phyloP scores from a whole-genome alignment of 768 basidiomycete species.

The Lactarius evosmus region DNA sequence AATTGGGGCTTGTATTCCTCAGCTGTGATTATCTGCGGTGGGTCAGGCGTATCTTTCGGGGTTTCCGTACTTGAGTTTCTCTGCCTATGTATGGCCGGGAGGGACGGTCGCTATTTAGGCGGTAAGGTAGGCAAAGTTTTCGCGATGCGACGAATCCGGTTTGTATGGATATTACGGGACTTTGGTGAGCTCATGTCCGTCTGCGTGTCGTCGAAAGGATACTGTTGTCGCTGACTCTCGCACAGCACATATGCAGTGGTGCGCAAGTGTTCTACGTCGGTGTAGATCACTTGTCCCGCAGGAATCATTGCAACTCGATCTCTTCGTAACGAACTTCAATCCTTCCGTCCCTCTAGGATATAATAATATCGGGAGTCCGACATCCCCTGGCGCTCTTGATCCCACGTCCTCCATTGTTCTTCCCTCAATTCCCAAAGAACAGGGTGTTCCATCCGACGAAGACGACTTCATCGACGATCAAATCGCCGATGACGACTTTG shows the following conservation, averaged over 20 bases:
- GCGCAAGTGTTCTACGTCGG: constrained; percentile 59
- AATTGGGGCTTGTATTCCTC: constrained; percentile 58
- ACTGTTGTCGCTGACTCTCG: background rate
- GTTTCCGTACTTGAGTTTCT: constrained; percentile 62
- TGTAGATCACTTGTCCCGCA: constrained; percentile 55
- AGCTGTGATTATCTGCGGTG: constrained; percentile 63
- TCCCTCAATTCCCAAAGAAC: background rate
- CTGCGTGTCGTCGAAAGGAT: background rate
- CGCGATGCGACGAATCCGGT: constrained; percentile 55
- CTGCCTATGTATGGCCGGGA: constrained; percentile 53
- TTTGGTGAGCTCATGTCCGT: constrained; percentile 49
- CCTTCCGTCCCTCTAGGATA: constrained; percentile 7
- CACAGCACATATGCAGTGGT: constrained; percentile 74
- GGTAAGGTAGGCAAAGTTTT: constrained; percentile 42
- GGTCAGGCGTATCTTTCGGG: constrained; percentile 74
- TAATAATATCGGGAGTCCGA: background rate
- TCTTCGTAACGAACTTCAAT: constrained; percentile 66
- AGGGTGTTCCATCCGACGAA: constrained; percentile 11
- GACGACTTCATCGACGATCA: constrained; percentile 9
- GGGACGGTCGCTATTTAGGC: constrained; percentile 50
- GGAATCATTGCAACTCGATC: constrained; percentile 56
- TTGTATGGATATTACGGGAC: constrained; percentile 76
- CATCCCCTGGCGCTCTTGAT: background rate
- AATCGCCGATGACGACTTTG: constrained; percentile 32
- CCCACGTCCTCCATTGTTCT: background rate